Percentiles rank a stretch among this genome's conserved stretches.
Evolutionary conservation across 164 flowering plant species (phyloP).

Genomic region (Amborella trichopoda): DNA sequence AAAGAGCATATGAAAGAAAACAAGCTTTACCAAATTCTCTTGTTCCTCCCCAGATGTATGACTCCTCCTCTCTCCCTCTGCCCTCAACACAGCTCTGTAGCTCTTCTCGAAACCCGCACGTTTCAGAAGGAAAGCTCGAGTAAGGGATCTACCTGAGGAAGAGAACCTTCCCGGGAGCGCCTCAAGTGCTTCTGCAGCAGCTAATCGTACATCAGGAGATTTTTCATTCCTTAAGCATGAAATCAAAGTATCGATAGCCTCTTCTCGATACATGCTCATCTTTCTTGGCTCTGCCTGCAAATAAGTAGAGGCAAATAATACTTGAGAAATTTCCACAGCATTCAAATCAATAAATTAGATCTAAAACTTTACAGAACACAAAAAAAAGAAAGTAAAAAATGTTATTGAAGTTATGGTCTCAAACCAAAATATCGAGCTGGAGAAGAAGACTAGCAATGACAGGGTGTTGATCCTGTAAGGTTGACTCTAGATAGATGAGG

Average conservation of each 20-base stretch:
- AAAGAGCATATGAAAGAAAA: too few relatives aligned
- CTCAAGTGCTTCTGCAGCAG: slow-evolving; percentile 62
- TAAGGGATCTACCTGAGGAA: slow-evolving; percentile 50
- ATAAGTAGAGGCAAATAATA: too few relatives aligned
- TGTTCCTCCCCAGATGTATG: slow-evolving; percentile 18
- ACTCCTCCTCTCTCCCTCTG: slow-evolving; percentile 17
- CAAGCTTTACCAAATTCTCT: slow-evolving; percentile 35
- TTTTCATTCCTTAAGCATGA: slow-evolving; percentile 54
- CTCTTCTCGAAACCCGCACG: slow-evolving; percentile 45
- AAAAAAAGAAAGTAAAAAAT: too few relatives aligned
- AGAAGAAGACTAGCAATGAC: slow-evolving; percentile 66
- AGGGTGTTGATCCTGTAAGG: slow-evolving; percentile 44
- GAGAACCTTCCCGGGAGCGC: slow-evolving; percentile 70
- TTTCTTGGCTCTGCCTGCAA: slow-evolving; percentile 63
- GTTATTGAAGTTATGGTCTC: too few relatives aligned
- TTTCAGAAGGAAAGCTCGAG: slow-evolving; percentile 49
- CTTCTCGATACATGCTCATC: slow-evolving; percentile 82
- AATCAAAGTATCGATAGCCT: slow-evolving; percentile 62
- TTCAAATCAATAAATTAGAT: too few relatives aligned
- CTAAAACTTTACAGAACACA: too few relatives aligned
- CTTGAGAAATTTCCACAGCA: neutral
- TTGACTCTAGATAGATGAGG: slow-evolving; percentile 49
- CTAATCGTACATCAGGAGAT: slow-evolving; percentile 40
- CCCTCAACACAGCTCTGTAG: slow-evolving; percentile 22
- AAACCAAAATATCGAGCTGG: slow-evolving; percentile 77